Percentiles rank a stretch among this genome's conserved stretches.
Conservation (phyloP, 352 stramenopile genomes). For the Phytopythium montanum region DNA sequence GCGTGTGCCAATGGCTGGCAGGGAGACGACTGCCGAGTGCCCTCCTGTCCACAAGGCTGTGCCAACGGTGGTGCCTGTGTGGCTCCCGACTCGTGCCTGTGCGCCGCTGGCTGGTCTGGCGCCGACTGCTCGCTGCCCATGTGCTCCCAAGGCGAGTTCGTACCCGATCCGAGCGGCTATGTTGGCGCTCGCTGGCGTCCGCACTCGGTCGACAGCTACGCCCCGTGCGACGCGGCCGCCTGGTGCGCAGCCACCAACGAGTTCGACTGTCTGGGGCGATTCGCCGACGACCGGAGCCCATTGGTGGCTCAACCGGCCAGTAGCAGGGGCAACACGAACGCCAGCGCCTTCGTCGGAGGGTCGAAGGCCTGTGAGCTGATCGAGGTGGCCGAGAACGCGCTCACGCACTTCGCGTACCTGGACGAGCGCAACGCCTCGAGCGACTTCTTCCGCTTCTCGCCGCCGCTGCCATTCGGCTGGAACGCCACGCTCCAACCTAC, state of each 20-base stretch:
- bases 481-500: constrained; percentile 31
- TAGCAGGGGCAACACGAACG: constrained; percentile 13
- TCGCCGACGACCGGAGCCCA: constrained; percentile 27
- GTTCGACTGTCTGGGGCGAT: constrained; percentile 89
- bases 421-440: constrained; percentile 71
- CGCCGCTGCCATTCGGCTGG: constrained; percentile 80
- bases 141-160: constrained; percentile 93
- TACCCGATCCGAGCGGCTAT: constrained; percentile 70
- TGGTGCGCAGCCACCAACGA: constrained; percentile 93
- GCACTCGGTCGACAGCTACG: constrained; percentile 69
- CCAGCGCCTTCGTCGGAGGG: background rate
- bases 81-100: constrained; percentile 93
- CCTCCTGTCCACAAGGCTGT: constrained; percentile 89
- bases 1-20: constrained; percentile 87
- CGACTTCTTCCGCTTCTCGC: constrained; percentile 80
- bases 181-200: constrained; percentile 54
- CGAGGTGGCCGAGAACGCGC: constrained; percentile 74
- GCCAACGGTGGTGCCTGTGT: constrained; percentile 90
- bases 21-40: constrained; percentile 90
- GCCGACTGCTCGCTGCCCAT: constrained; percentile 92
- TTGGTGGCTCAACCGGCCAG: constrained; percentile 31
- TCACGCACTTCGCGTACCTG: constrained; percentile 90
- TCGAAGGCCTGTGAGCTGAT: constrained; percentile 57
- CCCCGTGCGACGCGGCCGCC: constrained; percentile 83
- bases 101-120: constrained; percentile 89